Evolutionary conservation across 2,329 filamentous ascomycete species (phyloP), one percentile per base, ranked within the genome.

Genomic region (Xylariales sp.): DNA sequence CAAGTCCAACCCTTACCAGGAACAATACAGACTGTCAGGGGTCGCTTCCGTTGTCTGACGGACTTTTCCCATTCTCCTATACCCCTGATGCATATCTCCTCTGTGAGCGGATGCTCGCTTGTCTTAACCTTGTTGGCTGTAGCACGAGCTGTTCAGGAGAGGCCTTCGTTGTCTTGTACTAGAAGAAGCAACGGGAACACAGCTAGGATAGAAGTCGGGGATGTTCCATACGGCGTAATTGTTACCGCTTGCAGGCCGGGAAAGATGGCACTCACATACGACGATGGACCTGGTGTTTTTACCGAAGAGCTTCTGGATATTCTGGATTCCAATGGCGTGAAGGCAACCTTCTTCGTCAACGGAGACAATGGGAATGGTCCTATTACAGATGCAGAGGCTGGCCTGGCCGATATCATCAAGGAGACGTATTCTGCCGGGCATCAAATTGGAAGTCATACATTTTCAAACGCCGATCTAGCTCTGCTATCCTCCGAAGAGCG

Each of bases 371-470:
- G 11, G 9, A 14, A 24, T 7, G 38, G 38, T 6, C 38, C 38
- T 14, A 40, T 40, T n/a, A 40, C 29, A 4, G 14, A 40, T 4
- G n/a, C 24, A n/a, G 8, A 8, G 24, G 8, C 11, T 27, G 20
- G 10, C 8, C n/a, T 25, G 11, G 16, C 38, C 9, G 8, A 8
- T 4, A 19, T 32, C 8, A 12, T 40, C 38, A 24, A 33, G 18
- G 29, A 33, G 4, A 12, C 29, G 64, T 49, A 64, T 34, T 50
- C 50, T 4, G 60, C 64, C 24, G 69, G 70, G n/a, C 71, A 74
- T 47, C 71, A 74, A 41, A 55, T 74, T 29, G 71, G 61, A 29
- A 66, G 64, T 42, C 71, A 74, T 49, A 71, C 69, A 1, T 73
- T 64, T 65, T 64, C 64, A 6, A 70, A 74, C 48, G 54, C 62